A percentile compares a stretch with the other conserved stretches of the same genome.
phyloP scores from a whole-genome alignment of 768 basidiomycete species.

The Macrolepiota fuliginosa region DNA sequence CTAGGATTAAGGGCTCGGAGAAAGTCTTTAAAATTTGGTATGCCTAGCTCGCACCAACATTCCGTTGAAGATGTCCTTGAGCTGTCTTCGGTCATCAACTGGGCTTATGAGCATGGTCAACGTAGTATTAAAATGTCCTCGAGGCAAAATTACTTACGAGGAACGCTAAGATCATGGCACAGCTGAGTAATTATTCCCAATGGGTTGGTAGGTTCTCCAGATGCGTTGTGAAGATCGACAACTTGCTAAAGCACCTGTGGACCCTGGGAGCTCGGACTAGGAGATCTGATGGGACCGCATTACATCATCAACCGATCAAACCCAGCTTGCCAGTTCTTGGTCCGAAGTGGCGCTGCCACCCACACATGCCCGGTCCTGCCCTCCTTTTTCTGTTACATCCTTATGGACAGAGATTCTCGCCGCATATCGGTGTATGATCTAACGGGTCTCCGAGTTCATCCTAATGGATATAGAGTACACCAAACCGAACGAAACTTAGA shows the following conservation, averaged over 20 bases:
- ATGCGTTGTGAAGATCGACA: too few relatives aligned
- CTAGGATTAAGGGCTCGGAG: too few relatives aligned
- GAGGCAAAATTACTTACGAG: too few relatives aligned
- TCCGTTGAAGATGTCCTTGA: neutral
- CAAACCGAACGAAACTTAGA: slow-evolving; percentile 35
- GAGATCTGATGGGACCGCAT: neutral
- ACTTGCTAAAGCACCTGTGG: too few relatives aligned
- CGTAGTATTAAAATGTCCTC: too few relatives aligned
- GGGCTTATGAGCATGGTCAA: neutral
- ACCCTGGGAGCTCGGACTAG: too few relatives aligned
- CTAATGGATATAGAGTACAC: slow-evolving; percentile 60
- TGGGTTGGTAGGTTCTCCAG: too few relatives aligned
- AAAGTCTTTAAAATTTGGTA: too few relatives aligned
- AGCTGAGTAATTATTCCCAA: too few relatives aligned
- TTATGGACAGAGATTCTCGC: slow-evolving; percentile 21
- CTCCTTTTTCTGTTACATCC: neutral
- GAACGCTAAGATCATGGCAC: too few relatives aligned
- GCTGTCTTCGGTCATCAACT: too few relatives aligned
- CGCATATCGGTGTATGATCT: slow-evolving; percentile 63
- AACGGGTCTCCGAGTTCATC: slow-evolving; percentile 60
- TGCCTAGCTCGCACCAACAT: too few relatives aligned
- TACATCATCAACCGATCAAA: neutral
- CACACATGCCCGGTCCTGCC: neutral
- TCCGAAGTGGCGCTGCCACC: neutral
- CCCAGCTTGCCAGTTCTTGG: neutral